phyloP scores from a whole-genome alignment of 2,329 filamentous ascomycete genomes.

The Fusarium coicis region DNA sequence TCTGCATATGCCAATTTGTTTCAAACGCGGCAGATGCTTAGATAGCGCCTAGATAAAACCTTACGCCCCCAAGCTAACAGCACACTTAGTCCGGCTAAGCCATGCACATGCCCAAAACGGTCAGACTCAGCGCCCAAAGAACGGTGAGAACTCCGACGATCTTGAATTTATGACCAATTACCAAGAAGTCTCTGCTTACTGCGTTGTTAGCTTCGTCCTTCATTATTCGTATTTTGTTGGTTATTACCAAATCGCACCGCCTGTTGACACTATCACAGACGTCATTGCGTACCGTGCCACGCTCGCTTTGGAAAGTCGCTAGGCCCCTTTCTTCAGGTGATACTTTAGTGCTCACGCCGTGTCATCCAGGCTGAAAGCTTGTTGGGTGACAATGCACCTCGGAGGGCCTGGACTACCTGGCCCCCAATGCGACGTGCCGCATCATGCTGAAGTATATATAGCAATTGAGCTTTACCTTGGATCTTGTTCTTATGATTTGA shows the following conservation, averaged over 20 bases:
- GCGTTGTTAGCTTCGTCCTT: background rate
- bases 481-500: rapidly evolving
- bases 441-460: background rate
- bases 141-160: background rate
- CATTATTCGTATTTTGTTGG: background rate
- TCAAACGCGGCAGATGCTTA: background rate
- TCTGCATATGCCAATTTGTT: background rate
- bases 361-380: slow-evolving; percentile 8
- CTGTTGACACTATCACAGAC: background rate
- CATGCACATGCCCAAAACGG: background rate
- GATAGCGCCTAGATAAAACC: slow-evolving; percentile 19
- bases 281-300: background rate
- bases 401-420: background rate
- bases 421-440: background rate
- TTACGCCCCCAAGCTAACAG: background rate
- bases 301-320: background rate
- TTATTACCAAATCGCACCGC: background rate
- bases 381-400: background rate
- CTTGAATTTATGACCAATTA: background rate
- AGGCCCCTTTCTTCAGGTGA: background rate
- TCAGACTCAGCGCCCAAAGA: background rate
- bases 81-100: background rate
- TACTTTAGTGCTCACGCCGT: slow-evolving; percentile 23
- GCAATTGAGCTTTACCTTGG: background rate
- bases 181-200: background rate